Evolutionary conservation across 768 basidiomycete genomes (phyloP).

Genomic region (Phlegmacium glaucopus): DNA sequence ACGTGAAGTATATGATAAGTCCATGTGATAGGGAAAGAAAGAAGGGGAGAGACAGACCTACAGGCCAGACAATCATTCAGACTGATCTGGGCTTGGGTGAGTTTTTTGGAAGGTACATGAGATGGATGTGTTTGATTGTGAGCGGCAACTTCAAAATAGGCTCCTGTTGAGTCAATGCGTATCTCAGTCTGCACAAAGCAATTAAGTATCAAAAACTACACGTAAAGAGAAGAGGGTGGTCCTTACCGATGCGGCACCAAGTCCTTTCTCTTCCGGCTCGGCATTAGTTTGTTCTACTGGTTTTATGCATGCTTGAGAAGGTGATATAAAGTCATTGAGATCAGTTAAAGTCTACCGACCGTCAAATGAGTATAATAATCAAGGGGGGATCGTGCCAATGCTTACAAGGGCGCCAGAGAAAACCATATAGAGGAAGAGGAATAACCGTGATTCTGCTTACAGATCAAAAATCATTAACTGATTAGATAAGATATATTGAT

Average conservation of each 20-base stretch:
- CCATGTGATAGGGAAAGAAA: neutral
- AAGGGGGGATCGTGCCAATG: slow-evolving; percentile 16
- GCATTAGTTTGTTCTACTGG: slow-evolving; percentile 62
- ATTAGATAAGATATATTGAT: neutral
- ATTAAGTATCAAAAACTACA: neutral
- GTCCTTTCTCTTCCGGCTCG: slow-evolving; percentile 23
- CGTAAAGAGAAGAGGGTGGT: slow-evolving; percentile 6
- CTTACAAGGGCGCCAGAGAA: slow-evolving; percentile 85
- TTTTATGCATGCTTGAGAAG: slow-evolving; percentile 96
- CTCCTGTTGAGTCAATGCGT: slow-evolving; percentile 76
- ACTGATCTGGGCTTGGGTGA: slow-evolving; percentile 93
- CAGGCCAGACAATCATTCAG: slow-evolving; percentile 98
- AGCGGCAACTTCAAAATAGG: slow-evolving; percentile 80
- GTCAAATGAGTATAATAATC: slow-evolving; percentile 1
- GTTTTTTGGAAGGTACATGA: slow-evolving; percentile 39
- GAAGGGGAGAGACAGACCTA: slow-evolving; percentile 56
- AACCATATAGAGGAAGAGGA: slow-evolving; percentile 46
- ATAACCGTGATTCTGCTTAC: neutral
- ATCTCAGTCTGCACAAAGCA: slow-evolving; percentile 75
- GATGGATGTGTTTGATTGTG: slow-evolving; percentile 7
- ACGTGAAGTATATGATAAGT: neutral
- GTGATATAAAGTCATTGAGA: slow-evolving; percentile 95
- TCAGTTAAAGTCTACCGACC: slow-evolving; percentile 76
- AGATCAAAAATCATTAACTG: neutral
- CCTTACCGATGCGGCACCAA: slow-evolving; percentile 35